Evolutionary conservation across 768 basidiomycete species (phyloP), one percentile per base, ranked within the genome.

Genomic region (Ramaria sp.): DNA sequence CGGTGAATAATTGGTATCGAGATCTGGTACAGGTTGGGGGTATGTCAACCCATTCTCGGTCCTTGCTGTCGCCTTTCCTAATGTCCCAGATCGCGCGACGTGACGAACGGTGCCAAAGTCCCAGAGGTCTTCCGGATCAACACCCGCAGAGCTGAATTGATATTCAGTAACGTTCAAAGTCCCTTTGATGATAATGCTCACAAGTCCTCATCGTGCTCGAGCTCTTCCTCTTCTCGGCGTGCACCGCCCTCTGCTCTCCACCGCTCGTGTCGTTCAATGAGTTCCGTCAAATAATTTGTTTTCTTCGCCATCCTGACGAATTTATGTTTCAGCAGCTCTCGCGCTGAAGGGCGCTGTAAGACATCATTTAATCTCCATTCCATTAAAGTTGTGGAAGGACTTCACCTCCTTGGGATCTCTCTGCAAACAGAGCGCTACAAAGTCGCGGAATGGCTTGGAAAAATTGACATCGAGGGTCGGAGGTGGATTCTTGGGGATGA

Each of bases 401-500:
- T 82, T 58, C 63, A 93, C 91, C 63, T 91, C 88, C 64, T 83
- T 80, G 27, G 96, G 94, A 71, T 99, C 96, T 43, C 96, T 78
- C 61, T 95, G 92, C 37, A 99, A 71, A 68, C 96, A 99, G 56
- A 83, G 83, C 0, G 88, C 74, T 13, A 99, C 90, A 66, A 99
- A 99, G 55, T 98, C 96, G 61, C 83, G 77, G 73, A 99, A 99
- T 4, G 86, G 77, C 63, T 89, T 91, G 2, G 91, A 91, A 70
- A 97, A 99, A 60, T 82, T 82, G 32, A 82, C 85, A 58, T 97
- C 96, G 41, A 99, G 73, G 20, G 78, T 78, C 10, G 96, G 96
- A 1, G 96, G 96, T 1, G 89, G 82, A 61, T 98, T 98, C 74
- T 97, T 97, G 15, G 96, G 96, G 55, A 99, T 99, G 52, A 99